Base-by-base conservation (phyloP, 768 basidiomycete genomes). In the Trametes meyenii region DNA sequence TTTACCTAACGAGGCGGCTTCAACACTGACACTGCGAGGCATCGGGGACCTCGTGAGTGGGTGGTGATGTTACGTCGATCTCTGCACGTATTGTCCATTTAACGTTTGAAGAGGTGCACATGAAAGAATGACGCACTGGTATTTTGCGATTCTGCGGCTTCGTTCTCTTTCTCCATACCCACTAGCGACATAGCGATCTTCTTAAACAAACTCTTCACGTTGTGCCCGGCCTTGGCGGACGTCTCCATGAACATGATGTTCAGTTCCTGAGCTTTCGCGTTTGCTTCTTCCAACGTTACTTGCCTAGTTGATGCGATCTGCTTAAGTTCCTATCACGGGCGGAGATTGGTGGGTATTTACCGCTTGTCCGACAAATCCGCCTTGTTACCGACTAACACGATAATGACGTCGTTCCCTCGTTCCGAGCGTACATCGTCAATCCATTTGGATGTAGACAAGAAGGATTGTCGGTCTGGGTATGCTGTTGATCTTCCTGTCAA, bases 231-330 rank as follows among this genome's bases (percentile, higher is more conserved):
- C 74, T 99, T 99, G 33, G 97, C 97, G 29, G 94, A 97, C 10
- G 97, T 98, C 77, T 99, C 97, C 89, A 98, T 98, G 72, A 96
- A 97, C 89, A 98, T 93, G 67, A 98, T 93, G 69, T 88, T 89
- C 64, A 97, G 78, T 73, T 96, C 89, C 46, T 92, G 89, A 14
- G 95, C 84, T 71, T 94, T 94, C 46, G 88, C 85, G 24, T 96
- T 96, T 12, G 96, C 94, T 72, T 98, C 97, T 73, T 99, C 97
- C 4, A 96, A 81, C 8, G 96, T 98, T n/a, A 99, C 96, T 87
- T 99, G 96, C 59, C 96, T 99, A 36, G 58, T 55, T n/a, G 39
- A 67, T 40, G 29, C 4, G 29, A 39, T 40, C 58, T 59, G 54
- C 21, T 44, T 46, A 49, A 40, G 24, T 33, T 40, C 16, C 38